Evolutionary conservation across 768 basidiomycete genomes (phyloP).

Genomic region (Tulasnella sp.): DNA sequence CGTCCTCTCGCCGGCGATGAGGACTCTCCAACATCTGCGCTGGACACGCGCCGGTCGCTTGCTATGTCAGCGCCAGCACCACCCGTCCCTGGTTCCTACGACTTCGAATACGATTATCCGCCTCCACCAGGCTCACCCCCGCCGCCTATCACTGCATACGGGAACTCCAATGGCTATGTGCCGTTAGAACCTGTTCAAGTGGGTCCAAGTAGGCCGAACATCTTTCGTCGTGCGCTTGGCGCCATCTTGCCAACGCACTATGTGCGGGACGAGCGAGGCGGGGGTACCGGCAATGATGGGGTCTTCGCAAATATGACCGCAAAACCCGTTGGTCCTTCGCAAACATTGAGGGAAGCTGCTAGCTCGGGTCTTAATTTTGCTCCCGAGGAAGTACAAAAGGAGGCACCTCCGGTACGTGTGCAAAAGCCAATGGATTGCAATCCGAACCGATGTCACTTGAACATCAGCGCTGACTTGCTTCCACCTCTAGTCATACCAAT

Average conservation of each 20-base stretch:
- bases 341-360: constrained; percentile 43
- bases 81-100: constrained; percentile 51
- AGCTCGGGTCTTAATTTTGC: constrained; percentile 48
- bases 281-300: constrained; percentile 81
- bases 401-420: constrained; percentile 74
- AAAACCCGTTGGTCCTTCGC: constrained; percentile 58
- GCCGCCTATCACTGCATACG: constrained; percentile 60
- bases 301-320: constrained; percentile 94
- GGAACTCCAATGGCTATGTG: constrained; percentile 67
- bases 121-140: constrained; percentile 82
- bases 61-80: constrained; percentile 12
- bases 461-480: neutral
- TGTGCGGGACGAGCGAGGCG: constrained; percentile 46
- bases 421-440: neutral
- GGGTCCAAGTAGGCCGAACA: constrained; percentile 39
- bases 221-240: constrained; percentile 57
- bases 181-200: constrained; percentile 47
- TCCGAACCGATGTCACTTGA: neutral
- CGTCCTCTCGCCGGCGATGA: constrained; percentile 35
- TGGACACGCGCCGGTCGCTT: constrained; percentile 19
- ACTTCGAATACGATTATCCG: constrained; percentile 80
- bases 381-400: constrained; percentile 78
- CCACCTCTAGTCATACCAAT: constrained; percentile 64
- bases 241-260: constrained; percentile 66
- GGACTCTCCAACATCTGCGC: constrained; percentile 22